phyloP scores from a whole-genome alignment of 2,329 filamentous ascomycete species.

The Penicillium nordicum region DNA sequence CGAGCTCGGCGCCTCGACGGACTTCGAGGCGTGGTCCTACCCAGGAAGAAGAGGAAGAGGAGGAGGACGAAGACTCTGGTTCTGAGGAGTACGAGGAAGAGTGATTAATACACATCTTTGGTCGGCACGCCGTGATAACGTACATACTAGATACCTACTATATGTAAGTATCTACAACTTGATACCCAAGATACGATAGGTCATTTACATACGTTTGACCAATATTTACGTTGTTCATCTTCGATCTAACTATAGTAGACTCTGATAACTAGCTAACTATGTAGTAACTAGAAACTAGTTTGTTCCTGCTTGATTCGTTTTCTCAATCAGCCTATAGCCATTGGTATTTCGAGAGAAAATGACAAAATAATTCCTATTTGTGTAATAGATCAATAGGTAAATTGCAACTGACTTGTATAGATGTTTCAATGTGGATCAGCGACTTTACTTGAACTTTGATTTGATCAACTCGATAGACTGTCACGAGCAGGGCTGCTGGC shows the following conservation, averaged over 20 bases:
- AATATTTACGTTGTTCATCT: background rate
- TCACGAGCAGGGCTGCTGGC: background rate
- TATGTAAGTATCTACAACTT: constrained; percentile 1
- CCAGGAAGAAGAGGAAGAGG: background rate
- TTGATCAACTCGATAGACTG: background rate
- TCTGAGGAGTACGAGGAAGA: background rate
- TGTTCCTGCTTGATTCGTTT: background rate
- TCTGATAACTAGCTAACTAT: background rate
- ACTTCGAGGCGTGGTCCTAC: constrained; percentile 12
- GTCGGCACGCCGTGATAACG: constrained; percentile 4
- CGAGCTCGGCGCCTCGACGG: constrained; percentile 2
- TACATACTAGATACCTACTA: background rate
- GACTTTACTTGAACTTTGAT: background rate
- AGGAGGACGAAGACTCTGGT: constrained; percentile 1
- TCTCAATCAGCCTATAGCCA: no score
- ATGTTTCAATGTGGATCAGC: background rate
- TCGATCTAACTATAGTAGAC: no score
- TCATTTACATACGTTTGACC: background rate
- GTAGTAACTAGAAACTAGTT: background rate
- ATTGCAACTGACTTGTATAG: background rate
- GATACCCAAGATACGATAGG: constrained; percentile 4
- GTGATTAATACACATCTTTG: background rate
- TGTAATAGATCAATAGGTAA: no score
- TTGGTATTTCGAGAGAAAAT: no score
- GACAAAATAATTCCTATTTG: no score